Conservation (phyloP, 305 asterid species). For the Fraxinus velutina region DNA sequence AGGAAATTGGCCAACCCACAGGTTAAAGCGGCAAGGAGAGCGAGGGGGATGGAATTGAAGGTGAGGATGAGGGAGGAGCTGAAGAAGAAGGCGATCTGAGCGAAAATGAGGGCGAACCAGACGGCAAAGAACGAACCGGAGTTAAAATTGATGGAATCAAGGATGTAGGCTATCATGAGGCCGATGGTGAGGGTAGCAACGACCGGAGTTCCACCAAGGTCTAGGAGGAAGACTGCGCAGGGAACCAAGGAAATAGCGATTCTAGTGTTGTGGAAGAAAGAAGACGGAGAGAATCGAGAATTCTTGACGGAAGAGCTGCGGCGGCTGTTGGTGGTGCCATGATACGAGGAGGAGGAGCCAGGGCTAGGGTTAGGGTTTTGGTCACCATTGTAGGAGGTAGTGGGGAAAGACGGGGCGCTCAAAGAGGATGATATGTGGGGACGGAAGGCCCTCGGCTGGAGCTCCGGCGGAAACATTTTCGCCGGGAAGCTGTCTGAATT, state of each 20-base stretch:
- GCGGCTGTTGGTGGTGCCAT: slow-evolving; percentile 28
- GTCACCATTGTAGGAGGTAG: slow-evolving; percentile 44
- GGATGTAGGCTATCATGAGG: slow-evolving; percentile 80
- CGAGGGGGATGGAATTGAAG: slow-evolving; percentile 55
- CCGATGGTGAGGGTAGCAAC: slow-evolving; percentile 67
- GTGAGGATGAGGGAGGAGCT: slow-evolving; percentile 58
- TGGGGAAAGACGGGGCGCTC: slow-evolving; percentile 67
- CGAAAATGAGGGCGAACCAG: slow-evolving; percentile 81
- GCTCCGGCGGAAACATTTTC: slow-evolving; percentile 90
- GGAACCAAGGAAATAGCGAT: slow-evolving; percentile 80
- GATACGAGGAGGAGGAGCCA: slow-evolving; percentile 36
- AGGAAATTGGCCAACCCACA: slow-evolving; percentile 81
- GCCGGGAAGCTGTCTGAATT: slow-evolving; percentile 35
- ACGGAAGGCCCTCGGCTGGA: slow-evolving; percentile 81
- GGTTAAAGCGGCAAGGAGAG: slow-evolving; percentile 56
- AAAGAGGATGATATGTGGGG: slow-evolving; percentile 67
- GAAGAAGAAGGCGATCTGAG: slow-evolving; percentile 82
- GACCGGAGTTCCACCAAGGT: slow-evolving; percentile 95
- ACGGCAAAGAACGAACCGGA: slow-evolving; percentile 86
- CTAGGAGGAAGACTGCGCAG: slow-evolving; percentile 74
- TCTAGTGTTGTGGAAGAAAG: slow-evolving; percentile 70
- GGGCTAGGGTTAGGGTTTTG: slow-evolving; percentile 57
- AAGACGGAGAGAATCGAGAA: slow-evolving; percentile 61
- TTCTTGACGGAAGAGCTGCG: slow-evolving; percentile 56
- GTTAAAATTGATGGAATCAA: slow-evolving; percentile 76